Evolutionary conservation across 2,329 filamentous ascomycete species (phyloP), one percentile per base, ranked within the genome.

Genomic region (Xylaria sp.): DNA sequence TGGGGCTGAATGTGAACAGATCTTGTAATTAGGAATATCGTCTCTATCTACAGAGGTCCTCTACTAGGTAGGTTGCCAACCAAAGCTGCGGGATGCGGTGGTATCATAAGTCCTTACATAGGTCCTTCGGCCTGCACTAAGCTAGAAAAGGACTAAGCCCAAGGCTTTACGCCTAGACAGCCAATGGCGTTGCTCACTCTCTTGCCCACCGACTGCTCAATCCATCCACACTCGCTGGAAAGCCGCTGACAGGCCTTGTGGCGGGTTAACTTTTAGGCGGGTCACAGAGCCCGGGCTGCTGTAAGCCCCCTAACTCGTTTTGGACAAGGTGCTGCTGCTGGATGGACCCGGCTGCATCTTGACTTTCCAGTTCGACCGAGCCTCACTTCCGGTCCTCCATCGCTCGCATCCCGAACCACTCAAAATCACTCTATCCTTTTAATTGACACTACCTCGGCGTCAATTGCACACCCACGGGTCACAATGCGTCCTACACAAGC

Each of bases 401-500:
- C 53, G 68, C 57, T 63, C 53, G 68, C 57, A 66, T 69, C 66
- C 46, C 55, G 61, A 65, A 60, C 59, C 65, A 31, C 55, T 42
- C 51, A 21, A 53, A 19, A 57, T 60, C 51, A n/a, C n/a, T n/a
- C 49, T 54, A 57, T 45, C 58, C 60, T 57, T 59, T 60, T 72
- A 71, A 75, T 75, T 73, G 74, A 74, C 64, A 63, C 60, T 58
- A 65, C 53, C 56, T 67, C 56, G 47, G 21, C 70, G 61, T 69
- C 71, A 68, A 70, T 73, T 69, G 69, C 70, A 58, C 46, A 35
- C 42, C 53, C 50, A 66, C 54, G 64, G 58, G n/a, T 65, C 75
- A 81, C 66, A 45, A 83, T 83, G 81, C 78, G 76, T 70, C 80
- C 81, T 70, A 79, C 80, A 71, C 80, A 81, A 73, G 72, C 70